Conservation (phyloP, 495 filamentous ascomycete species). For the Hypoxylon intermedium region DNA sequence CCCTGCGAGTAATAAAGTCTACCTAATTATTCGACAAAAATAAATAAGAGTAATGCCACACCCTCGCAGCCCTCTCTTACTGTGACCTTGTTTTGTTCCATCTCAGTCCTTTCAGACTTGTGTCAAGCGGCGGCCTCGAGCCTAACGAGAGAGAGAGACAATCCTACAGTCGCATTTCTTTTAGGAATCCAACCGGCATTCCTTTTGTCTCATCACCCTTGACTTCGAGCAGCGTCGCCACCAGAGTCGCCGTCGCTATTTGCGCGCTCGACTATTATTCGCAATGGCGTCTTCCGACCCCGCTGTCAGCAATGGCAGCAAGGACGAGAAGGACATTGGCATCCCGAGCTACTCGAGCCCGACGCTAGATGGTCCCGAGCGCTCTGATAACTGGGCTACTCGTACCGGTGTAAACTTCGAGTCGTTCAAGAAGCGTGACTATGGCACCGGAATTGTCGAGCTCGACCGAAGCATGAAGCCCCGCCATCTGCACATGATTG, state of each 20-base stretch:
- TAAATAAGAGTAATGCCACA: slow-evolving; percentile 28
- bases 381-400: slow-evolving; percentile 52
- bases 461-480: slow-evolving; percentile 68
- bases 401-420: slow-evolving; percentile 59
- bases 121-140: slow-evolving; percentile 10
- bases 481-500: slow-evolving; percentile 78
- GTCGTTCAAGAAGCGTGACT: slow-evolving; percentile 57
- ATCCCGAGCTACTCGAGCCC: slow-evolving; percentile 28
- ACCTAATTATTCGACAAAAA: slow-evolving; percentile 22
- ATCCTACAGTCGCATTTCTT: slow-evolving; percentile 4
- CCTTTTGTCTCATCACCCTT: no score
- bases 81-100: slow-evolving; percentile 21
- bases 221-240: no score
- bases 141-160: slow-evolving; percentile 14
- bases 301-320: slow-evolving; percentile 39
- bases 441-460: slow-evolving; percentile 46
- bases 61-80: slow-evolving; percentile 19
- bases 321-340: slow-evolving; percentile 40
- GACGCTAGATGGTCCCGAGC: slow-evolving; percentile 17
- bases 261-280: slow-evolving; percentile 14
- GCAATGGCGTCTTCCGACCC: slow-evolving; percentile 44
- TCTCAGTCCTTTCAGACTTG: slow-evolving; percentile 8
- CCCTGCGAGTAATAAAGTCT: background rate
- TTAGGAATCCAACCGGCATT: background rate
- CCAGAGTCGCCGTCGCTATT: background rate